A percentile compares a stretch with the other conserved stretches of the same genome.
These are phyloP conservation scores for Sarcomyxa edulis DNA, from an alignment of 768 basidiomycete species.

Conservation along the genomic window DNA sequence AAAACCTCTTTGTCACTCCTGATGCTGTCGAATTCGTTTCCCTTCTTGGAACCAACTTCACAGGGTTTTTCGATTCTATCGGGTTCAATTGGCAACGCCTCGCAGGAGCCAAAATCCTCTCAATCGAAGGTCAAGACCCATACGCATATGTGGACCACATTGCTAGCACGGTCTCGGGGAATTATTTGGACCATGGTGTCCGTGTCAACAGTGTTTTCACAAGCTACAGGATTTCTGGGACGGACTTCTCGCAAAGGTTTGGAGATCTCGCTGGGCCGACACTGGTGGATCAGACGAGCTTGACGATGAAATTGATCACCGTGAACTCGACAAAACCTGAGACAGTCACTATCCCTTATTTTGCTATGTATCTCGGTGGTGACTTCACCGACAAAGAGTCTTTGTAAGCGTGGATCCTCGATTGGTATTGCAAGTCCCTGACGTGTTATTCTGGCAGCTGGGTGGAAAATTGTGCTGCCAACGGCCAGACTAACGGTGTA, in stretches of 20 bases:
- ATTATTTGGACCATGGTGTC: constrained; percentile 59
- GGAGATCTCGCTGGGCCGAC: constrained; percentile 51
- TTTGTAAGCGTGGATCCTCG: constrained; percentile 34
- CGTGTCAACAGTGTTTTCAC: constrained; percentile 60
- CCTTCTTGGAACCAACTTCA: constrained; percentile 40
- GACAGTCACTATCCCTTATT: constrained; percentile 46
- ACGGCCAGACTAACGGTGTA: constrained; percentile 42
- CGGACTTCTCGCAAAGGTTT: constrained; percentile 51
- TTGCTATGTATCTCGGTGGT: constrained; percentile 39
- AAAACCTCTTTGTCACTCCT: constrained; percentile 47
- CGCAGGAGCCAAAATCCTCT: constrained; percentile 51
- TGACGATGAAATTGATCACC: constrained; percentile 43
- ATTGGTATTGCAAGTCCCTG: constrained; percentile 2
- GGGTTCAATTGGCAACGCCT: constrained; percentile 55
- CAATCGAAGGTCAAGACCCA: constrained; percentile 48
- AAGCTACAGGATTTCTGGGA: constrained; percentile 45
- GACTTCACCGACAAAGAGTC: constrained; percentile 46
- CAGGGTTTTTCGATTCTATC: constrained; percentile 39
- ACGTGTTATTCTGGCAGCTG: constrained; percentile 32
- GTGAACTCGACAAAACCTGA: constrained; percentile 42
- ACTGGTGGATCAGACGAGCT: constrained; percentile 38
- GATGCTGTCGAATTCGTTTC: constrained; percentile 47
- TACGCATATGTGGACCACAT: constrained; percentile 53
- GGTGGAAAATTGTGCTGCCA: constrained; percentile 53
- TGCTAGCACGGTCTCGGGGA: constrained; percentile 54